Percentiles rank a stretch among this genome's conserved stretches.
Conservation (phyloP, 1,139 yeast genomes). For the Zygotorulaspora mrakii region DNA sequence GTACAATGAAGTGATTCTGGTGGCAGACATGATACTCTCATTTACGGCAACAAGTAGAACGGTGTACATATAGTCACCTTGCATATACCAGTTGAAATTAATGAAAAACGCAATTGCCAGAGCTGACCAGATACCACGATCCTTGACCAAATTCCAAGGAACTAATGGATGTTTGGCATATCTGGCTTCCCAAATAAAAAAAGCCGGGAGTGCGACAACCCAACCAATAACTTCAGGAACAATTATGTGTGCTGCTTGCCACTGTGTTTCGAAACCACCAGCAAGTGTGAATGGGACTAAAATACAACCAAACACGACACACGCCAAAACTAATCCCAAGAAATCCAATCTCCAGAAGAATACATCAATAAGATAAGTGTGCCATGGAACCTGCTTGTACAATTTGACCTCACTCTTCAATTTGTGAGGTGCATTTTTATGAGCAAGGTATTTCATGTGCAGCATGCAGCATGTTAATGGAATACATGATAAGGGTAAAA, state of each 20-base stretch:
- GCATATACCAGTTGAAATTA: constrained; percentile 61
- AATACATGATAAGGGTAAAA: constrained; percentile 57
- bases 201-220: constrained; percentile 51
- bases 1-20: constrained; percentile 58
- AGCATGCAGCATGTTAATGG: constrained; percentile 50
- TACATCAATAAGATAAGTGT: constrained; percentile 32
- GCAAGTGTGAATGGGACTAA: constrained; percentile 52
- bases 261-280: constrained; percentile 50
- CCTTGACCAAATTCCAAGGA: constrained; percentile 51
- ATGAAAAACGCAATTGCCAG: constrained; percentile 49
- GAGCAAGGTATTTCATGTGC: constrained; percentile 54
- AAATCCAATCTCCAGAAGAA: constrained; percentile 53
- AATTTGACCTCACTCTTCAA: constrained; percentile 33
- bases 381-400: constrained; percentile 29
- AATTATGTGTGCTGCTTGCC: constrained; percentile 56
- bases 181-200: constrained; percentile 52
- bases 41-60: constrained; percentile 57
- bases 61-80: constrained; percentile 62
- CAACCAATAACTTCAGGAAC: constrained; percentile 59
- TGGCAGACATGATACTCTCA: constrained; percentile 54
- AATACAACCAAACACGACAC: constrained; percentile 53
- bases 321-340: constrained; percentile 49
- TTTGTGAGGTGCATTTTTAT: constrained; percentile 42
- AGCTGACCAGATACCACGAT: constrained; percentile 64
- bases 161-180: constrained; percentile 46